Percentiles rank a stretch among this genome's conserved stretches.
phyloP scores from a whole-genome alignment of 768 basidiomycete species.

The Serendipita sp. region DNA sequence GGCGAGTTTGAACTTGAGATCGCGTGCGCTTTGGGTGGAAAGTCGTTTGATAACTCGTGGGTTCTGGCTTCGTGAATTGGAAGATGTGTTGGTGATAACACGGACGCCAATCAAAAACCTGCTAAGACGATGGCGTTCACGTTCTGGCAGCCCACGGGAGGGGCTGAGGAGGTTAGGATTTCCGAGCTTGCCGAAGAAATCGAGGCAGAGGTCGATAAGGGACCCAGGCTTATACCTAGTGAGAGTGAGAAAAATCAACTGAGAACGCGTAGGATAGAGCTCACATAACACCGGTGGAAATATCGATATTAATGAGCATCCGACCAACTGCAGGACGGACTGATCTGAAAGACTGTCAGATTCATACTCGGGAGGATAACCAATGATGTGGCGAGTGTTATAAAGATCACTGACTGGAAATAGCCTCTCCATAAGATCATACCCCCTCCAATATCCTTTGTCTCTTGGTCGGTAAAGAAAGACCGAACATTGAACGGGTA shows the following conservation, averaged over 20 bases:
- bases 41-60: slow-evolving; percentile 50
- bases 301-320: slow-evolving; percentile 61
- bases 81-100: slow-evolving; percentile 25
- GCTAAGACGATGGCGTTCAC: slow-evolving; percentile 35
- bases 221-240: slow-evolving; percentile 38
- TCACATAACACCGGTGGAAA: slow-evolving; percentile 54
- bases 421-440: slow-evolving; percentile 64
- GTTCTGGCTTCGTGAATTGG: background rate
- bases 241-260: background rate
- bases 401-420: slow-evolving; percentile 32
- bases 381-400: background rate
- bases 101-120: slow-evolving; percentile 39
- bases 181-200: slow-evolving; percentile 25
- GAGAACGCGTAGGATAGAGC: too few species aligned
- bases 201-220: slow-evolving; percentile 40
- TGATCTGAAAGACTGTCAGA: slow-evolving; percentile 20
- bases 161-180: slow-evolving; percentile 24
- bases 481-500: slow-evolving; percentile 61
- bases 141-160: slow-evolving; percentile 27
- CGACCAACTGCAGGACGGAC: slow-evolving; percentile 47
- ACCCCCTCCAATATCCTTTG: slow-evolving; percentile 33
- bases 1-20: slow-evolving; percentile 37
- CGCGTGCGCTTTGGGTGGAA: slow-evolving; percentile 34
- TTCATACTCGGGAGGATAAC: too few species aligned
- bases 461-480: slow-evolving; percentile 48